phyloP scores from a whole-genome alignment of 2,329 filamentous ascomycete species.

The Penicillium sp. region DNA sequence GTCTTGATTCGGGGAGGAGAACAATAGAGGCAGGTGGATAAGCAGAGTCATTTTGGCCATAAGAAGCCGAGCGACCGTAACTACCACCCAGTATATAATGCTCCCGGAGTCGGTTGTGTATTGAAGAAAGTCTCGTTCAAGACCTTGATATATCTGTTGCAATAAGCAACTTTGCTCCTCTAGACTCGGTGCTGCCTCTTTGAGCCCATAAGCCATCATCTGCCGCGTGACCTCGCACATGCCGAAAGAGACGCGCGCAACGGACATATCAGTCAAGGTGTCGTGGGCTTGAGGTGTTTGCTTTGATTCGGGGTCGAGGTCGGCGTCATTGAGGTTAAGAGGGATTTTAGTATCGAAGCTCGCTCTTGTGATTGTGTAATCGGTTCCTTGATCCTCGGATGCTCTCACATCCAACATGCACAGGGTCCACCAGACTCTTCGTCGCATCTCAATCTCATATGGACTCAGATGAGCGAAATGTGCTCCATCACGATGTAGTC shows the following conservation, averaged over 20 bases:
- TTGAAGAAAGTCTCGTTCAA: constrained; percentile 47
- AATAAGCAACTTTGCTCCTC: constrained; percentile 48
- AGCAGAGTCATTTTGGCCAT: constrained; percentile 46
- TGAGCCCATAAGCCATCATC: constrained; percentile 32
- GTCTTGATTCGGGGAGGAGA: constrained; percentile 32
- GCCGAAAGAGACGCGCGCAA: constrained; percentile 40
- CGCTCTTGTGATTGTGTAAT: constrained; percentile 57
- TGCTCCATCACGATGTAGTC: constrained; percentile 21
- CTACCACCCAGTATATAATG: constrained; percentile 50
- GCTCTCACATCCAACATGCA: constrained; percentile 57
- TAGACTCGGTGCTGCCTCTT: constrained; percentile 31
- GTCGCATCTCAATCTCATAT: constrained; percentile 47
- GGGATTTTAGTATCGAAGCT: constrained; percentile 59
- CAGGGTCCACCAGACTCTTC: constrained; percentile 39
- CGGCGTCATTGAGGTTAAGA: constrained; percentile 50
- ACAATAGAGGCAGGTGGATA: constrained; percentile 53
- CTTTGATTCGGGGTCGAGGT: constrained; percentile 48
- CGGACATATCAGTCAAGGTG: constrained; percentile 55
- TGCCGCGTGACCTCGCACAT: constrained; percentile 38
- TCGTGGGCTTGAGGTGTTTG: constrained; percentile 48
- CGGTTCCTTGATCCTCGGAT: constrained; percentile 62
- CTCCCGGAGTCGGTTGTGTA: constrained; percentile 37
- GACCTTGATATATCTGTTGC: constrained; percentile 44
- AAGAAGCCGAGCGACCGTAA: constrained; percentile 42
- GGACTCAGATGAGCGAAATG: constrained; percentile 45